These are phyloP conservation scores for Kurtzmaniella natalensis DNA, from an alignment of 1,139 yeast species.

Conservation along the genomic window DNA sequence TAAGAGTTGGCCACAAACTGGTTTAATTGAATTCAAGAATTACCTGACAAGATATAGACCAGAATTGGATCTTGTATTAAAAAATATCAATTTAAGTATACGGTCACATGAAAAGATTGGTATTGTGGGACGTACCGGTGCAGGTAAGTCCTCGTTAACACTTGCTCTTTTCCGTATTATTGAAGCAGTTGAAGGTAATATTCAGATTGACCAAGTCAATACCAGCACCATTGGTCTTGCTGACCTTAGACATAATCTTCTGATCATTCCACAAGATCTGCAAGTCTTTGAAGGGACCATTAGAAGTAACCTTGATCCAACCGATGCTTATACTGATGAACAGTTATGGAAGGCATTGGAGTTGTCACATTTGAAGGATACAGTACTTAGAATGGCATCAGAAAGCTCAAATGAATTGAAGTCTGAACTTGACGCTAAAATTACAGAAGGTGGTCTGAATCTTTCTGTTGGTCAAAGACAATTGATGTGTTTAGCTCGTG, in stretches of 20 bases:
- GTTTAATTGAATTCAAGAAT: constrained; percentile 65
- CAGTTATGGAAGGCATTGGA: constrained; percentile 84
- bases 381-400: constrained; percentile 56
- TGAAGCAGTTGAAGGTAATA: constrained; percentile 72
- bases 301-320: constrained; percentile 87
- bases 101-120: constrained; percentile 85
- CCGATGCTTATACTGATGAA: constrained; percentile 61
- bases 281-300: constrained; percentile 93
- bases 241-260: constrained; percentile 79
- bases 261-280: constrained; percentile 96
- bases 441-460: constrained; percentile 83
- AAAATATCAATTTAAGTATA: constrained; percentile 62
- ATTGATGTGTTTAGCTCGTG: constrained; percentile 86
- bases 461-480: constrained; percentile 91
- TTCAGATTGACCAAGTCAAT: constrained; percentile 67
- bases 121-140: constrained; percentile 95
- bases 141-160: constrained; percentile 91
- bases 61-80: constrained; percentile 77
- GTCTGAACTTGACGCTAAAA: constrained; percentile 57
- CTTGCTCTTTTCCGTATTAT: constrained; percentile 86
- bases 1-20: constrained; percentile 71
- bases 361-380: constrained; percentile 77
- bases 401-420: constrained; percentile 25
- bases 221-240: constrained; percentile 71
- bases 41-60: constrained; percentile 85